Evolutionary conservation across 2,329 filamentous ascomycete genomes (phyloP), one percentile per base, ranked within the genome.

Genomic region (Diaporthe capsici): DNA sequence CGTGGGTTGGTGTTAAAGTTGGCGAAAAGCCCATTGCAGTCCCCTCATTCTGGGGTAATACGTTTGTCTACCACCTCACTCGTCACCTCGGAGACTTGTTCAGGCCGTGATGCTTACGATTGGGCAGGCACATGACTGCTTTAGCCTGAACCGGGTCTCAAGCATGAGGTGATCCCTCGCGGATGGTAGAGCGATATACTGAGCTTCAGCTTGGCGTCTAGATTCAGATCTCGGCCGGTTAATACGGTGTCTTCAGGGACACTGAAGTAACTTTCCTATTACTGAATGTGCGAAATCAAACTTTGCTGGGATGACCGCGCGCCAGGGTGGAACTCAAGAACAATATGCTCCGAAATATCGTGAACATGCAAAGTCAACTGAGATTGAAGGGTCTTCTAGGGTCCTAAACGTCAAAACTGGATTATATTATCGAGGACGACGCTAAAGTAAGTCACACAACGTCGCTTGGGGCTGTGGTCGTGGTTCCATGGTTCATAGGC

Each of bases 201-300:
- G 37, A 70, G 49, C n/a, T n/a, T 28, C 47, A 53, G n/a, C 49
- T 51, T 55, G 65, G 34, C 49, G 34, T 28, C 9, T n/a, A 70
- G 47, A 70, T 70, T 53, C 65, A 39, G 65, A 70, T 55, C 34
- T 70, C 4, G 28, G 15, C 20, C 39, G 8, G n/a, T 20, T 70
- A 5, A 0, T 55, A 17, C n/a, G 8, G 37, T 39, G 34, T 17
- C 34, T 37, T 42, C 34, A 53, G 15, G 65, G 10, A 37, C 15
- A 55, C 49, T 42, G 4, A 0, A 15, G 20, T 70, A 20, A 42
- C 22, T 39, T n/a, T 42, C 3, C 9, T 7, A 2, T 9, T 22
- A 12, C 12, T 4, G 10, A 17, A 20, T 3, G 3, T 22, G 9
- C n/a, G 12, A 42, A 42, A 55, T 39, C 47, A 53, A 68, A 53